phyloP scores from a whole-genome alignment of 352 stramenopile genomes.

The Pythium dissimile region DNA sequence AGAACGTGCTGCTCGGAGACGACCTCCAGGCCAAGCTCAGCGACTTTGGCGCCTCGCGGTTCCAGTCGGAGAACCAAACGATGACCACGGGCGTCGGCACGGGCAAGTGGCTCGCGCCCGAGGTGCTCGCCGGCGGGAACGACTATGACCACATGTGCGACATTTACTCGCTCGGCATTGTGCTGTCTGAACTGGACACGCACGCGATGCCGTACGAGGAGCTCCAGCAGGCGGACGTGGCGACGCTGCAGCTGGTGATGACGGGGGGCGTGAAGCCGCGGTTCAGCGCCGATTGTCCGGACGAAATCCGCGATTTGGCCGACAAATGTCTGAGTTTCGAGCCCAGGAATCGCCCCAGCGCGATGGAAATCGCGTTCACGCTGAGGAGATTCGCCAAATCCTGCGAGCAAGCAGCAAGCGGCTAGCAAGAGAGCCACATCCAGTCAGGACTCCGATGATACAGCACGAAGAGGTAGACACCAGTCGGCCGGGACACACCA shows the following conservation, averaged over 20 bases:
- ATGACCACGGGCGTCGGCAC: constrained; percentile 57
- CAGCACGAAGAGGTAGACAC: too few relatives aligned
- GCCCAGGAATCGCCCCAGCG: constrained; percentile 32
- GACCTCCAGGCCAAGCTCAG: constrained; percentile 52
- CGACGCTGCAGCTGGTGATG: constrained; percentile 42
- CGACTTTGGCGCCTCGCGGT: constrained; percentile 55
- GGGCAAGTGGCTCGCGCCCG: constrained; percentile 46
- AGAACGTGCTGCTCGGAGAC: constrained; percentile 41
- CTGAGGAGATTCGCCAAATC: constrained; percentile 24
- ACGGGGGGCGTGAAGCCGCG: constrained; percentile 27
- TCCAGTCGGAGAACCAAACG: constrained; percentile 33
- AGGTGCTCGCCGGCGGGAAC: constrained; percentile 44
- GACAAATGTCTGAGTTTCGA: constrained; percentile 32
- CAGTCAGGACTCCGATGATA: too few relatives aligned
- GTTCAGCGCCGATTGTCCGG: constrained; percentile 35
- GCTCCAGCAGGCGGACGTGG: constrained; percentile 34
- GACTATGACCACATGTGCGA: constrained; percentile 49
- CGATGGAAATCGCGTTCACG: constrained; percentile 38
- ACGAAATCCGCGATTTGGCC: constrained; percentile 30
- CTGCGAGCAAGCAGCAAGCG: too few relatives aligned
- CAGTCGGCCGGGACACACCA: too few relatives aligned
- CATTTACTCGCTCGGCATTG: constrained; percentile 53
- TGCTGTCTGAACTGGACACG: constrained; percentile 55
- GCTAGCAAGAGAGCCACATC: too few relatives aligned
- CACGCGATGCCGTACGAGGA: constrained; percentile 47